These are phyloP conservation scores for Vaccinium macrocarpon DNA, from an alignment of 148 eudicot species.

Conservation along the genomic window DNA sequence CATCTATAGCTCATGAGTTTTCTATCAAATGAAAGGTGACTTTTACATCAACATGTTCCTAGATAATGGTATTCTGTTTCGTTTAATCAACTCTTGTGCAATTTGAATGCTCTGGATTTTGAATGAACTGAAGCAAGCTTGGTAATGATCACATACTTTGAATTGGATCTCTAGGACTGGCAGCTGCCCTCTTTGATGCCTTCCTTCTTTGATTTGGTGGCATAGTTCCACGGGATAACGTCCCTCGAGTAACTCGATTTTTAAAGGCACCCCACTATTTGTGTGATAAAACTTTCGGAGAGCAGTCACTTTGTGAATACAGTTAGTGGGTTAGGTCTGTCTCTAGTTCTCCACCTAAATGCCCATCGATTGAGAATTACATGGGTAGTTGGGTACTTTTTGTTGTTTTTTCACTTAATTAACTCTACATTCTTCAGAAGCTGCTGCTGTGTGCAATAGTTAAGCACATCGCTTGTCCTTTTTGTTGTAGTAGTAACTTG, in stretches of 20 bases:
- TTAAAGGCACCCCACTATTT: background rate
- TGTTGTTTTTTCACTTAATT: background rate
- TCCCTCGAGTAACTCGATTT: background rate
- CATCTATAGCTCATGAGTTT: background rate
- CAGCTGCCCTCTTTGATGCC: background rate
- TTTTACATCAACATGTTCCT: background rate
- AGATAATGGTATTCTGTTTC: background rate
- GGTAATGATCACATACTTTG: background rate
- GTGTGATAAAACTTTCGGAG: background rate
- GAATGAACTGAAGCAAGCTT: background rate
- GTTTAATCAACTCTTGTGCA: background rate
- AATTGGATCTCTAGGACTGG: background rate
- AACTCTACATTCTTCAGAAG: background rate
- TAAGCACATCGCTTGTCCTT: background rate
- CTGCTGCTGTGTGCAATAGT: background rate
- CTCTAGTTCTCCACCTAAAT: background rate
- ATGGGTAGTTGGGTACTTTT: background rate
- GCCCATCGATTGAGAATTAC: background rate
- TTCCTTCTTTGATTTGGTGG: background rate
- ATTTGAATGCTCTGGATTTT: background rate
- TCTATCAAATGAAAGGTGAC: background rate
- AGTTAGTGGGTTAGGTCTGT: background rate
- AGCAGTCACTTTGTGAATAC: background rate
- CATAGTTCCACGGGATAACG: background rate
- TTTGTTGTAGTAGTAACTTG: background rate